A percentile compares a stretch with the other conserved stretches of the same genome.
phyloP scores from a whole-genome alignment of 257 asterid species.

The Solanum lycopersicoides region DNA sequence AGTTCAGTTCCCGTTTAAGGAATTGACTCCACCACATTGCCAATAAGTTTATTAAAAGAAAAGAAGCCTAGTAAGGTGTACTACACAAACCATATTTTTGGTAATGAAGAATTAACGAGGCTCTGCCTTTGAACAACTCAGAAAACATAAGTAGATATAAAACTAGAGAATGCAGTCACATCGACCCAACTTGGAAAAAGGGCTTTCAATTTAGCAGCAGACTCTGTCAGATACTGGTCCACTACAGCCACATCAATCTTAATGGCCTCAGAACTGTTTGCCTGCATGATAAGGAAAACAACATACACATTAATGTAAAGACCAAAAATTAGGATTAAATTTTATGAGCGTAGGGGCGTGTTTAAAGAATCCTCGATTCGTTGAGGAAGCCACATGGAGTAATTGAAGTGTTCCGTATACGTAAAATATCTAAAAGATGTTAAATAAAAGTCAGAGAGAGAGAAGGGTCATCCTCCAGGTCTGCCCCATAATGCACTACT shows the following conservation, averaged over 20 bases:
- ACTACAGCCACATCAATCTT: conserved; percentile 71
- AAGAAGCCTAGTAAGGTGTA: background rate
- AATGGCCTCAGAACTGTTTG: conserved; percentile 46
- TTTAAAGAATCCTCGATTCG: background rate
- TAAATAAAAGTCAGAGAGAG: background rate
- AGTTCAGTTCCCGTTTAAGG: background rate
- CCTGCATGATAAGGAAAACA: conserved; percentile 32
- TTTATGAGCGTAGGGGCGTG: background rate
- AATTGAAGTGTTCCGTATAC: background rate
- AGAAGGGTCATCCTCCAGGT: background rate
- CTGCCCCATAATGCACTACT: background rate
- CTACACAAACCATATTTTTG: background rate
- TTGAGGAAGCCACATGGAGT: background rate
- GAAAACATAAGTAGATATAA: conserved; percentile 56
- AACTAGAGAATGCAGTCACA: conserved; percentile 67
- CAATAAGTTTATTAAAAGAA: background rate
- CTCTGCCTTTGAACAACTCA: conserved; percentile 6
- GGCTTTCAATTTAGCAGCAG: conserved; percentile 57
- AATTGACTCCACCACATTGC: background rate
- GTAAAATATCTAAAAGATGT: background rate
- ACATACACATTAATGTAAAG: background rate
- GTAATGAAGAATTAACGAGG: background rate
- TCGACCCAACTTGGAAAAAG: conserved; percentile 89
- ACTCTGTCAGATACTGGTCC: conserved; percentile 52
- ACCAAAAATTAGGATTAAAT: background rate